phyloP scores from a whole-genome alignment of 441 rosid genomes.

The Biscutella laevigata region DNA sequence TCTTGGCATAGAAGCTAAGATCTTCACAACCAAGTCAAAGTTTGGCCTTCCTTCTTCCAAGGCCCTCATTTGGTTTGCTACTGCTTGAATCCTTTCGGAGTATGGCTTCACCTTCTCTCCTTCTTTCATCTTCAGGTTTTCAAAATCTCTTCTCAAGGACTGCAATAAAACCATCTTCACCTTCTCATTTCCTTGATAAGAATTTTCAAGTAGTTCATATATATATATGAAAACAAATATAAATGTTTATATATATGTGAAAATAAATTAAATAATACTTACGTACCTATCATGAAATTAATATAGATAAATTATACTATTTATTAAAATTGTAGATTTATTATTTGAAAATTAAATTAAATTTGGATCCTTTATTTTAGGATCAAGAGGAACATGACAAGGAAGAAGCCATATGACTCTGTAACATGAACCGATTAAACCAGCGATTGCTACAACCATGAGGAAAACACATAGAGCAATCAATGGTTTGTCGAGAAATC shows the following conservation, averaged over 20 bases:
- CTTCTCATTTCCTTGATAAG: neutral
- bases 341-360: too few relatives aligned
- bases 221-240: too few relatives aligned
- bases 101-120: neutral
- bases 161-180: neutral
- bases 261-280: too few relatives aligned
- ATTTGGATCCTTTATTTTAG: too few relatives aligned
- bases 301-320: too few relatives aligned
- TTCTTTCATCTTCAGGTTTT: slow-evolving; percentile 7
- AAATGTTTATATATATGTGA: too few relatives aligned
- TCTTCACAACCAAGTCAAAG: neutral
- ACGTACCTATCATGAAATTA: too few relatives aligned
- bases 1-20: neutral
- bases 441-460: slow-evolving; percentile 63
- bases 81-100: neutral
- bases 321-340: too few relatives aligned
- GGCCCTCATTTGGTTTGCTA: neutral
- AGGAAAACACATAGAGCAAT: slow-evolving; percentile 64
- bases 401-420: slow-evolving; percentile 67
- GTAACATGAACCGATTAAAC: slow-evolving; percentile 73
- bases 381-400: slow-evolving; percentile 61
- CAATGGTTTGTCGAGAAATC: slow-evolving; percentile 59
- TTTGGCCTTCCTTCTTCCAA: neutral
- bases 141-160: neutral
- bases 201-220: neutral